phyloP scores from a whole-genome alignment of 441 rosid genomes.

The Erodium trifolium region DNA sequence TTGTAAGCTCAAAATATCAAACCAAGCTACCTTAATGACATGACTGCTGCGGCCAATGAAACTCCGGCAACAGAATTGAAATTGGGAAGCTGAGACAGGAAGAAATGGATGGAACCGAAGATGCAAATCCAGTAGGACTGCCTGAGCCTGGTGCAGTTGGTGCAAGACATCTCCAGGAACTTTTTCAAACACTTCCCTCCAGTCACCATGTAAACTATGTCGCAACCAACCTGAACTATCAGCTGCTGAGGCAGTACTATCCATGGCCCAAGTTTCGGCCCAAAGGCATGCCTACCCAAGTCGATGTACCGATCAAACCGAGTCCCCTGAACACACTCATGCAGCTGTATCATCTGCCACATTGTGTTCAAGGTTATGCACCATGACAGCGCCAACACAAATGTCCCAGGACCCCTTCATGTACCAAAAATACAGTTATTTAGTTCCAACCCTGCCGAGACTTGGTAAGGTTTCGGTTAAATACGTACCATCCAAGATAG shows the following conservation, averaged over 20 bases:
- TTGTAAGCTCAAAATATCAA: too few species aligned
- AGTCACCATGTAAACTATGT: constrained; percentile 86
- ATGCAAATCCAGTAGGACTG: constrained; percentile 90
- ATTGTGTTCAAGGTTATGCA: constrained; percentile 75
- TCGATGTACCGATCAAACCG: constrained; percentile 81
- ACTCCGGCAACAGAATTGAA: constrained; percentile 88
- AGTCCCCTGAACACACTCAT: constrained; percentile 79
- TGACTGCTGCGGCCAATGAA: constrained; percentile 82
- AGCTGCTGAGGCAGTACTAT: constrained; percentile 87
- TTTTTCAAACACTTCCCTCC: constrained; percentile 87
- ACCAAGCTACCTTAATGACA: constrained; percentile 62
- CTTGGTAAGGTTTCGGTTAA: background rate
- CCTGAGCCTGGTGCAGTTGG: constrained; percentile 46
- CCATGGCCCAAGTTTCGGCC: constrained; percentile 74
- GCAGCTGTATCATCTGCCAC: constrained; percentile 94
- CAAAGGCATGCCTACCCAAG: constrained; percentile 77
- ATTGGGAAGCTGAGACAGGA: constrained; percentile 85
- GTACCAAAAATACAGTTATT: constrained; percentile 9
- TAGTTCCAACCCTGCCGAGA: background rate
- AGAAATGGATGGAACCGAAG: constrained; percentile 77
- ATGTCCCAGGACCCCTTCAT: constrained; percentile 79
- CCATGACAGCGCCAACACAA: constrained; percentile 62
- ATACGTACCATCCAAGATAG: constrained; percentile 74
- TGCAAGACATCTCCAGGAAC: constrained; percentile 75
- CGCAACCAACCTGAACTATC: constrained; percentile 85